Conservation (phyloP, 257 asterid species). For the Cinchona pubescens region DNA sequence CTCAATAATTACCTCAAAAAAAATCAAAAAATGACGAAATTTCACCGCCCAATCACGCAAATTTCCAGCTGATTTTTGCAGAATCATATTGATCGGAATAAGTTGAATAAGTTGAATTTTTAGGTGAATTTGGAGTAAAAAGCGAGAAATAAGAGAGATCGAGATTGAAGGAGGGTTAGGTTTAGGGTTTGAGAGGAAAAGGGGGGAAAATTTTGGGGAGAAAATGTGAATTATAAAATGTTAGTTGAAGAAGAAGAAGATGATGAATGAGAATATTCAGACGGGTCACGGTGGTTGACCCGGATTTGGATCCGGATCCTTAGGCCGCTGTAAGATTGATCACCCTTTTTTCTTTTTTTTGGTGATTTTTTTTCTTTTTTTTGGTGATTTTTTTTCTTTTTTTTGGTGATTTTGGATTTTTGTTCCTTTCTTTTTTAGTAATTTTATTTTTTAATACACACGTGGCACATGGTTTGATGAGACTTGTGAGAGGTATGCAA, state of each 20-base stretch:
- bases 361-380: not conserved
- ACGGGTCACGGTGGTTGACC: constrained; percentile 21
- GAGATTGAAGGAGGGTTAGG: constrained; percentile 19
- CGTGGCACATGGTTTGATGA: constrained; percentile 4
- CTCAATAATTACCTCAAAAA: constrained; percentile 8
- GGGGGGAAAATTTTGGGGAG: not conserved
- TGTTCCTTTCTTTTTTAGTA: no score
- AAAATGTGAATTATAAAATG: constrained; percentile 8
- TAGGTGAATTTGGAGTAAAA: constrained; percentile 9
- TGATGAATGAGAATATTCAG: not conserved
- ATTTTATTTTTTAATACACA: no score
- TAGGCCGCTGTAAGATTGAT: not conserved
- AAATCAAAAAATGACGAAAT: not conserved
- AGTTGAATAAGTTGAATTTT: constrained; percentile 6
- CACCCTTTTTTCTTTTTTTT: not conserved
- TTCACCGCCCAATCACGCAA: not conserved
- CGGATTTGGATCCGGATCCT: not conserved
- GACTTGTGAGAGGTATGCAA: not conserved
- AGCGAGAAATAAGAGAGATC: constrained; percentile 3
- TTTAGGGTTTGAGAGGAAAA: constrained; percentile 30
- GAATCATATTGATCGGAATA: not conserved
- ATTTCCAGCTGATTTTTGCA: constrained; percentile 14
- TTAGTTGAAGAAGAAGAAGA: constrained; percentile 17
- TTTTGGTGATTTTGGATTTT: not conserved
- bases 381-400: not conserved